Base-by-base conservation (phyloP, 164 flowering plant species). In the Warburgia ugandensis region DNA sequence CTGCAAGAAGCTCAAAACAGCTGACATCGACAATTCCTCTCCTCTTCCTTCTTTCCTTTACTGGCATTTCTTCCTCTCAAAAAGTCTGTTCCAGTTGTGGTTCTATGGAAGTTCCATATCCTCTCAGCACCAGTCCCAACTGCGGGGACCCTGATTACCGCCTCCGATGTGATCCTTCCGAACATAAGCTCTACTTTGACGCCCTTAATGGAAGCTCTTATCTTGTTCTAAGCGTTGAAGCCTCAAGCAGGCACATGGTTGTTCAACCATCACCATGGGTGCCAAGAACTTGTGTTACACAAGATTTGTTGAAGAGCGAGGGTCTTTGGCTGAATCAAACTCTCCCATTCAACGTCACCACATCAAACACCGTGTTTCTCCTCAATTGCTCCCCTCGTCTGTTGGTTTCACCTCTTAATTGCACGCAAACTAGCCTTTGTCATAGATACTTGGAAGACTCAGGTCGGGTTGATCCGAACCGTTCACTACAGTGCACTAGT, bases 321-420 rank as follows among this genome's bases (percentile, higher is more conserved):
- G 89, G 89, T n/a, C 54, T 82, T 4, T 60, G 74, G 79, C 48
- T 82, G 50, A 74, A 77, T 57, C 77, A 69, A 40, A 31, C 76
- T 0, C 80, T 72, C 41, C 83, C 90, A 45, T 83, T 83, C 62
- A 83, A 74, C 29, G 35, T 83, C 43, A 77, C 83, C 40, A 62
- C 78, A 2, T 72, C 83, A 4, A 77, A 79, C 68, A 79, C 86
- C 4, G 55, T 79, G 54, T 82, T 82, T 61, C 70, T 82, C 43
- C 73, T 77, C 52, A 74, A 77, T 56, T 83, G 85, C 52, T 77
- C 85, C 6, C 77, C 81, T 23, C 76, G 78, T 3, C 77, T 79
- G 13, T 42, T 83, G 2, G 55, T 71, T 21, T 79, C 85, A 22
- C 85, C 85, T 28, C 81, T 83, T 48, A 79, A 79, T 45, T 82